phyloP scores from a whole-genome alignment of 257 asterid genomes.

The Petunia axillaris region DNA sequence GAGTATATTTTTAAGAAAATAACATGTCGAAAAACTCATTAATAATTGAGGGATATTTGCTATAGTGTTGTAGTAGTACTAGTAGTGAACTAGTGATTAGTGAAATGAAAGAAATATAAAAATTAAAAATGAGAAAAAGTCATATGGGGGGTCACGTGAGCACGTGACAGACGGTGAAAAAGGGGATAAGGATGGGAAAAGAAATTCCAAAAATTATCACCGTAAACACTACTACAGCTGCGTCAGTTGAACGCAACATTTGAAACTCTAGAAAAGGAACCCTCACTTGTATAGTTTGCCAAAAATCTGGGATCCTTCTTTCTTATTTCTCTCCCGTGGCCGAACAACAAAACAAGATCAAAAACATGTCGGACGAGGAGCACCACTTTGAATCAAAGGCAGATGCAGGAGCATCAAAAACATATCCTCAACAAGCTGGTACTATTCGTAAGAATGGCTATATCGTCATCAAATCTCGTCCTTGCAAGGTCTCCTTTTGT shows the following conservation, averaged over 20 bases:
- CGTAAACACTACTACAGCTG: background rate
- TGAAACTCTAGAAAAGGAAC: background rate
- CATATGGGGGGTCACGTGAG: background rate
- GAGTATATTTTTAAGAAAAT: too few relatives aligned
- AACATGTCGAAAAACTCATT: too few relatives aligned
- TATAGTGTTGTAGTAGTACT: too few relatives aligned
- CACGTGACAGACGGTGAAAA: background rate
- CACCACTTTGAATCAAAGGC: slow-evolving; percentile 53
- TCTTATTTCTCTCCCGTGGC: background rate
- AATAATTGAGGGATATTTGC: too few relatives aligned
- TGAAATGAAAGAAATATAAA: too few relatives aligned
- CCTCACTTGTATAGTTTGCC: background rate
- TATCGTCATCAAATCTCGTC: slow-evolving; percentile 46
- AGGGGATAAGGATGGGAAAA: slow-evolving; percentile 16
- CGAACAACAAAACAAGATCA: background rate
- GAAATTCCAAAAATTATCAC: background rate
- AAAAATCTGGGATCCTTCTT: background rate
- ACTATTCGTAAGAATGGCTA: slow-evolving; percentile 53
- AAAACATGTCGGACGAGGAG: slow-evolving; percentile 54
- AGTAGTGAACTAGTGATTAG: too few relatives aligned
- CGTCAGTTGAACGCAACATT: slow-evolving; percentile 16
- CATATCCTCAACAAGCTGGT: slow-evolving; percentile 54
- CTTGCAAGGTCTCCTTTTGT: slow-evolving; percentile 46
- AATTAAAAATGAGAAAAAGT: too few relatives aligned
- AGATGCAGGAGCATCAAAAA: slow-evolving; percentile 54